phyloP scores from a whole-genome alignment of 495 filamentous ascomycete species.

The Penicillium angulare region DNA sequence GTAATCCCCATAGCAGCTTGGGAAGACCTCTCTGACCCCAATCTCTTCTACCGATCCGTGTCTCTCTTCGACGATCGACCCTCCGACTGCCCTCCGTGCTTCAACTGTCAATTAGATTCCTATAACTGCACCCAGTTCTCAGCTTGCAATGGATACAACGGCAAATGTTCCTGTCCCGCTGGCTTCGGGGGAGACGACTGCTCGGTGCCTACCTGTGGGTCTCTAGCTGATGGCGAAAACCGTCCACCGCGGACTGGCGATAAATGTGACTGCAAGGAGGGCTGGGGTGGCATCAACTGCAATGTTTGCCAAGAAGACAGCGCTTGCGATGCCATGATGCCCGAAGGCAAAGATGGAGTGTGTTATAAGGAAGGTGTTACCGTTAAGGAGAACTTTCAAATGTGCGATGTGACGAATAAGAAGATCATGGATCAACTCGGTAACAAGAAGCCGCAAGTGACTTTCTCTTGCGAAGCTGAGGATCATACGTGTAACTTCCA shows the following conservation, averaged over 20 bases:
- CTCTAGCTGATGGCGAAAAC: slow-evolving; percentile 75
- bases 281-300: slow-evolving; percentile 98
- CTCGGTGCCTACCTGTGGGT: slow-evolving; percentile 81
- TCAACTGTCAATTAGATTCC: slow-evolving; percentile 94
- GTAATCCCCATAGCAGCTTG: slow-evolving; percentile 24
- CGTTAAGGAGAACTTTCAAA: slow-evolving; percentile 92
- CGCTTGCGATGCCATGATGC: slow-evolving; percentile 84
- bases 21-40: slow-evolving; percentile 33
- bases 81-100: slow-evolving; percentile 66
- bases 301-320: slow-evolving; percentile 86
- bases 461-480: slow-evolving; percentile 83
- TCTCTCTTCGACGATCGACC: slow-evolving; percentile 58
- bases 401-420: slow-evolving; percentile 94
- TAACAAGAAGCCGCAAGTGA: slow-evolving; percentile 82
- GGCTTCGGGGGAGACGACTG: slow-evolving; percentile 95
- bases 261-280: slow-evolving; percentile 83
- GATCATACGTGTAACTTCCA: slow-evolving; percentile 83
- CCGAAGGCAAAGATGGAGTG: slow-evolving; percentile 71
- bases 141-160: slow-evolving; percentile 78
- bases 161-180: slow-evolving; percentile 86
- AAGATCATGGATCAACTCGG: slow-evolving; percentile 88
- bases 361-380: slow-evolving; percentile 90
- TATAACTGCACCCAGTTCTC: slow-evolving; percentile 89
- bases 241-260: slow-evolving; percentile 65
- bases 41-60: slow-evolving; percentile 36